Evolutionary conservation across 2,329 filamentous ascomycete genomes (phyloP).

Genomic region (Tolypocladium tundrense): DNA sequence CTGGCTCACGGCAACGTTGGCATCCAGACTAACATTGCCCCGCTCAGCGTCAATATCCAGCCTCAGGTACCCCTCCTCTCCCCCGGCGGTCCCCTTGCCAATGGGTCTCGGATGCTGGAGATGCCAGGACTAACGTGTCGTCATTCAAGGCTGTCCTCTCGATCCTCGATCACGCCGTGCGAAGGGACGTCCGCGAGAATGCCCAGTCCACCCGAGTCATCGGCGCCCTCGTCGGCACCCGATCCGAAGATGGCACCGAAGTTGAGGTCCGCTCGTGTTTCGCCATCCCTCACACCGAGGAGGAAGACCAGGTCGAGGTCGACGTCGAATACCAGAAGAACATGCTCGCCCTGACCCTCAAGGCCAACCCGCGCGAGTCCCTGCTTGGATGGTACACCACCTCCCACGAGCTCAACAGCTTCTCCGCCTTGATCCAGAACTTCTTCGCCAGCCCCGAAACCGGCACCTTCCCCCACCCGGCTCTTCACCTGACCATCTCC

Average conservation of each 20-base stretch:
- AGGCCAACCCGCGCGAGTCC: slow-evolving; percentile 86
- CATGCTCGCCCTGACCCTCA: slow-evolving; percentile 91
- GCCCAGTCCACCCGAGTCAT: slow-evolving; percentile 93
- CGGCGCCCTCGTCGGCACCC: slow-evolving; percentile 83
- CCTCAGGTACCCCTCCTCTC: slow-evolving; percentile 61
- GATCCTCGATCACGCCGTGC: slow-evolving; percentile 87
- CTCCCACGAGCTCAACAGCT: slow-evolving; percentile 92
- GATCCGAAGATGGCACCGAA: slow-evolving; percentile 93
- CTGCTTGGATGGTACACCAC: slow-evolving; percentile 98
- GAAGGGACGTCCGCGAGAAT: slow-evolving; percentile 58
- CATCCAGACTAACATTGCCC: slow-evolving; percentile 76
- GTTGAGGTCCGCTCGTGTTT: slow-evolving; percentile 95
- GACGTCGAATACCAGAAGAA: slow-evolving; percentile 99
- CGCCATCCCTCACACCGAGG: slow-evolving; percentile 96
- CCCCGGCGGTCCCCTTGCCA: slow-evolving; percentile 2
- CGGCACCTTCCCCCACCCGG: slow-evolving; percentile 94
- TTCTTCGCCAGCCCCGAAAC: slow-evolving; percentile 97
- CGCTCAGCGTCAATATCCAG: slow-evolving; percentile 88
- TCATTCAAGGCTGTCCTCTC: slow-evolving; percentile 52
- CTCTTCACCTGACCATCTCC: slow-evolving; percentile 89
- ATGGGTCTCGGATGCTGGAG: neutral
- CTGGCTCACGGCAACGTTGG: slow-evolving; percentile 72
- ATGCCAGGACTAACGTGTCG: neutral
- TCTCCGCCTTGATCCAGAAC: slow-evolving; percentile 95
- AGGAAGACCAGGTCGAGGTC: slow-evolving; percentile 96